Conservation (phyloP, 2,329 filamentous ascomycete species). For the Pestalotiopsis sp. region DNA sequence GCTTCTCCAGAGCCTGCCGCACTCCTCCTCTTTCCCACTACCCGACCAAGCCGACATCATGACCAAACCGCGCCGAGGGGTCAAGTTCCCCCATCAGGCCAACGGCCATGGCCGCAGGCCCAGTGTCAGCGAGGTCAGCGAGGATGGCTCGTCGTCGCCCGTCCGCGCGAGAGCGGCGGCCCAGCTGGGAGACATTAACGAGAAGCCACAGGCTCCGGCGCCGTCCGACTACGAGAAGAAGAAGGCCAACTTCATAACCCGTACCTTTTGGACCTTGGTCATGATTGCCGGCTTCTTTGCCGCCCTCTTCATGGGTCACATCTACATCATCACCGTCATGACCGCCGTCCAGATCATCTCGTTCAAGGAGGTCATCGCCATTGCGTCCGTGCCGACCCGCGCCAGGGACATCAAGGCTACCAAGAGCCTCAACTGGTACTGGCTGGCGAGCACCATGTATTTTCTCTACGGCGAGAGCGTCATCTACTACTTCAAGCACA, state of each 20-base stretch:
- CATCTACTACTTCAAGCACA: slow-evolving; percentile 99
- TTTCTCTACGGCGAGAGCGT: slow-evolving; percentile 98
- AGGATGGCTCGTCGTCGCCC: slow-evolving; percentile 50
- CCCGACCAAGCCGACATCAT: slow-evolving; percentile 21
- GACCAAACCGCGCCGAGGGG: slow-evolving; percentile 49
- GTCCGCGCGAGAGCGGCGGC: slow-evolving; percentile 30
- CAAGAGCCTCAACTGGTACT: slow-evolving; percentile 98
- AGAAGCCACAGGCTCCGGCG: slow-evolving; percentile 30
- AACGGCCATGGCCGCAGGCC: slow-evolving; percentile 58
- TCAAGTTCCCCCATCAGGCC: slow-evolving; percentile 54
- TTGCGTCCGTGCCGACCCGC: slow-evolving; percentile 90
- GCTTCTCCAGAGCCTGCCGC: not conserved
- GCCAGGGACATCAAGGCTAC: slow-evolving; percentile 90
- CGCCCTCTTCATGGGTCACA: slow-evolving; percentile 92
- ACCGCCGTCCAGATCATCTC: slow-evolving; percentile 94
- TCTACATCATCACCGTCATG: slow-evolving; percentile 93
- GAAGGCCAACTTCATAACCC: slow-evolving; percentile 95
- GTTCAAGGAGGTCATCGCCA: slow-evolving; percentile 99
- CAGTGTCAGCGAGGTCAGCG: slow-evolving; percentile 73
- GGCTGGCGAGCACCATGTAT: slow-evolving; percentile 98
- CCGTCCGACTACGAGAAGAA: slow-evolving; percentile 92
- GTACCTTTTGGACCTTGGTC: slow-evolving; percentile 96
- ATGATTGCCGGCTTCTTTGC: slow-evolving; percentile 96
- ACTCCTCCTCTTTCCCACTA: not conserved
- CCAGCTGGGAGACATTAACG: slow-evolving; percentile 40